These are phyloP conservation scores for Zygoascus hellenicus DNA, from an alignment of 1,139 yeast genomes.

Conservation along the genomic window DNA sequence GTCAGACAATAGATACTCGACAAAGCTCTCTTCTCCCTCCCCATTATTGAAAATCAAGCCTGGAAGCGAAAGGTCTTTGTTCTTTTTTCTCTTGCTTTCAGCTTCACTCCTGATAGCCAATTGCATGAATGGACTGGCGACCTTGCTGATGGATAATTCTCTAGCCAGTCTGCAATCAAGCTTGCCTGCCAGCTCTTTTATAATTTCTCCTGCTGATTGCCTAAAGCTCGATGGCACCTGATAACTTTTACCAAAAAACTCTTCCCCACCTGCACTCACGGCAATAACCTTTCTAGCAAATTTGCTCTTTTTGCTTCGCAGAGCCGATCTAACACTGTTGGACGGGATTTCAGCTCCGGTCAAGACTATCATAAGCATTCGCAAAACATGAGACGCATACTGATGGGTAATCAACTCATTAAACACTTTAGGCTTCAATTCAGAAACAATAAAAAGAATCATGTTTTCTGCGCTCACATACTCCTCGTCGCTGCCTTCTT, in stretches of 20 bases:
- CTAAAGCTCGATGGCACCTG: constrained; percentile 72
- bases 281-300: constrained; percentile 92
- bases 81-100: constrained; percentile 17
- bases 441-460: constrained; percentile 59
- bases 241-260: constrained; percentile 41
- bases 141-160: constrained; percentile 67
- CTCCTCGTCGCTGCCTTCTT: constrained; percentile 30
- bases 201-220: constrained; percentile 31
- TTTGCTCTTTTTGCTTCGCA: constrained; percentile 81
- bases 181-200: constrained; percentile 34
- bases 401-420: constrained; percentile 54
- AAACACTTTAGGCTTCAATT: constrained; percentile 51
- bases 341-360: constrained; percentile 82
- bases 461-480: constrained; percentile 56
- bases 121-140: constrained; percentile 87
- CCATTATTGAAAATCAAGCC: constrained; percentile 39
- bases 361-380: constrained; percentile 63
- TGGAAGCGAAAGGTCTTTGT: constrained; percentile 15
- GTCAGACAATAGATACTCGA: constrained; percentile 78
- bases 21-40: constrained; percentile 72
- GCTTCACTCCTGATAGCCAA: constrained; percentile 47
- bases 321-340: constrained; percentile 59
- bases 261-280: constrained; percentile 40
- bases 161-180: constrained; percentile 49
- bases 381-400: constrained; percentile 82